Conservation (phyloP, 495 filamentous ascomycete genomes). For the Clohesyomyces aquaticus region DNA sequence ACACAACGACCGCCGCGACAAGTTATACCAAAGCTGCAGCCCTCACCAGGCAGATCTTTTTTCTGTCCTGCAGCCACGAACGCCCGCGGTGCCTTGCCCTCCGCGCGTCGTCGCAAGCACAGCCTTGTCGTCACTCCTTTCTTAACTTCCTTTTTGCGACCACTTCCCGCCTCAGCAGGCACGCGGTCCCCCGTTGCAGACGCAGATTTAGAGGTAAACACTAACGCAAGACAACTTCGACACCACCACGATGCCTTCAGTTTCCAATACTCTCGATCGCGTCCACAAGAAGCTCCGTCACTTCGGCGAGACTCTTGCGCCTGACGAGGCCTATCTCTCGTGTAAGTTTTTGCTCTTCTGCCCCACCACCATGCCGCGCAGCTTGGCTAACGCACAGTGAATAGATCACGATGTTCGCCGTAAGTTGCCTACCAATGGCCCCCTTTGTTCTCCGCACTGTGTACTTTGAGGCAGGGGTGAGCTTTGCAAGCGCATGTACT, state of each 20-base stretch:
- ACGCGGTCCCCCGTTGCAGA: too few species aligned
- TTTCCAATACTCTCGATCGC: conserved; percentile 16
- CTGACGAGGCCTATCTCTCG: conserved; percentile 73
- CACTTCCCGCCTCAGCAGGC: too few species aligned
- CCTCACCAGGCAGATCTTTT: neutral
- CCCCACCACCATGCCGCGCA: too few species aligned
- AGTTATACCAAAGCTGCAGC: neutral
- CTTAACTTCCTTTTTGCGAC: too few species aligned
- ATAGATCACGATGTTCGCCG: conserved; percentile 71
- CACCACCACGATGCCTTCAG: neutral
- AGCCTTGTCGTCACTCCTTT: too few species aligned
- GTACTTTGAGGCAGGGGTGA: neutral
- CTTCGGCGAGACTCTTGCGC: conserved; percentile 52
- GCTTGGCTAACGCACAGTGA: conserved; percentile 2
- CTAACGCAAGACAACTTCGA: neutral
- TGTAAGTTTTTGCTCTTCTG: conserved; percentile 58
- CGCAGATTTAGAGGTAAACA: too few species aligned
- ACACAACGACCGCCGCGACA: neutral
- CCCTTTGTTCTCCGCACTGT: too few species aligned
- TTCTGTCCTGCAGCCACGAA: too few species aligned
- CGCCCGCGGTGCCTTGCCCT: too few species aligned
- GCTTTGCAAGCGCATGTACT: too few species aligned
- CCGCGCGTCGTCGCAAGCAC: too few species aligned
- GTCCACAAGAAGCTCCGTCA: conserved; percentile 16
- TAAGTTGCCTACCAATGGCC: too few species aligned